Base-by-base conservation (phyloP, 2,329 filamentous ascomycete species). In the Pseudocercospora eumusae region DNA sequence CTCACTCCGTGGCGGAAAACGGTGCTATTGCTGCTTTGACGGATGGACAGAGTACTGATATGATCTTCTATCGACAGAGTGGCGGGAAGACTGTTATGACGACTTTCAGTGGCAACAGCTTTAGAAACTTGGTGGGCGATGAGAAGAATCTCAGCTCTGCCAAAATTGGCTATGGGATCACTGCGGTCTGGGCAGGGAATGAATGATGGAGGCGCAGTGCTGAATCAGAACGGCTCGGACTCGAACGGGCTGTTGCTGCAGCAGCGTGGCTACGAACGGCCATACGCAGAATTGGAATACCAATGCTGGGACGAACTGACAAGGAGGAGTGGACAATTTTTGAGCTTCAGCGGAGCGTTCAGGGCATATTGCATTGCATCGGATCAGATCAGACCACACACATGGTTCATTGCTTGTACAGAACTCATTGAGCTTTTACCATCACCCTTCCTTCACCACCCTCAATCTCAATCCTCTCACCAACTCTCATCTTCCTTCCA, bases 21-120 rank as follows among this genome's bases (percentile, higher is more conserved):
- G 44, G 21, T 7, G 44, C 56, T 1, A 50, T 57, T 4, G 42
- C 56, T 4, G 44, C 42, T 4, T 4, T 42, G 2, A 44, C 56
- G n/a, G 56, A 49, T 36, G 44, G 56, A 8, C 40, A 49, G 27
- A 6, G 3, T 23, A 57, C 42, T 6, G 56, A 57, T 20, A 49
- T 27, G 27, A 49, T 57, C 4, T 47, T 47, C 11, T 57, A 31
- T n/a, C 56, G 50, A 9, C 20, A 36, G 7, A 18, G 13, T 13
- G 42, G 42, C 7, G 36, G 13, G 13, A 27, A 31, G 11, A 28
- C 53, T 21, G 53, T 56, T n/a, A 21, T 23, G 31, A 33, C 31
- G 18, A 20, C 36, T 7, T 56, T 20, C 23, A 27, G 11, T 40
- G 53, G 53, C 9, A 25, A 21, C 9, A 56, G 36, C 25, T 42